phyloP scores from a whole-genome alignment of 2,329 filamentous ascomycete genomes.

The Botrytis elliptica region DNA sequence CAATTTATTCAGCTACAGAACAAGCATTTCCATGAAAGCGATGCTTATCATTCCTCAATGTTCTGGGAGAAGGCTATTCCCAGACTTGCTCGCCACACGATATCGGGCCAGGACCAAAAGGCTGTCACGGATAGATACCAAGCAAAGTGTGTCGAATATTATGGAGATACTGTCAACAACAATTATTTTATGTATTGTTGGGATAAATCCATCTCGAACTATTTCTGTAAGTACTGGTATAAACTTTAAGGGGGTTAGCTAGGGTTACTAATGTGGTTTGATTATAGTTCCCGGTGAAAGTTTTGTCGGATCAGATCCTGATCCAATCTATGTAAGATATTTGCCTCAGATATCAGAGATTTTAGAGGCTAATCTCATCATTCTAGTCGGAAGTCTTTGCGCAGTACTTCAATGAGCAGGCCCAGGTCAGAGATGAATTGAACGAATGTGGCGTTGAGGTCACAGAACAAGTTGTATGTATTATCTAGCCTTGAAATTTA shows the following conservation, averaged over 20 bases:
- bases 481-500: not conserved
- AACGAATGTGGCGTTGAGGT: no score
- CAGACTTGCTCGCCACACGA: not conserved
- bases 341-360: no score
- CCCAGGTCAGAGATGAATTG: not conserved
- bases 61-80: not conserved
- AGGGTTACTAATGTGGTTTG: not conserved
- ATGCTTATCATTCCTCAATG: not conserved
- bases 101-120: not conserved
- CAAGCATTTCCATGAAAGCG: not conserved
- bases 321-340: not conserved
- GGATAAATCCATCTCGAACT: not conserved
- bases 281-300: not conserved
- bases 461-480: not conserved
- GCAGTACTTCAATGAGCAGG: not conserved
- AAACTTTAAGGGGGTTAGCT: no score
- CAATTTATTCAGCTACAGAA: not conserved
- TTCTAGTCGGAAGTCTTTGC: not conserved
- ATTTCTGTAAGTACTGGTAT: not conserved
- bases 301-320: not conserved
- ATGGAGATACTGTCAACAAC: accelerated
- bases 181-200: not conserved
- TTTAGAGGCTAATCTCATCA: not conserved
- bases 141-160: not conserved
- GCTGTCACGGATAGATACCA: not conserved